These are phyloP conservation scores for Epichloe typhina DNA, from an alignment of 2,329 filamentous ascomycete genomes.

Conservation along the genomic window DNA sequence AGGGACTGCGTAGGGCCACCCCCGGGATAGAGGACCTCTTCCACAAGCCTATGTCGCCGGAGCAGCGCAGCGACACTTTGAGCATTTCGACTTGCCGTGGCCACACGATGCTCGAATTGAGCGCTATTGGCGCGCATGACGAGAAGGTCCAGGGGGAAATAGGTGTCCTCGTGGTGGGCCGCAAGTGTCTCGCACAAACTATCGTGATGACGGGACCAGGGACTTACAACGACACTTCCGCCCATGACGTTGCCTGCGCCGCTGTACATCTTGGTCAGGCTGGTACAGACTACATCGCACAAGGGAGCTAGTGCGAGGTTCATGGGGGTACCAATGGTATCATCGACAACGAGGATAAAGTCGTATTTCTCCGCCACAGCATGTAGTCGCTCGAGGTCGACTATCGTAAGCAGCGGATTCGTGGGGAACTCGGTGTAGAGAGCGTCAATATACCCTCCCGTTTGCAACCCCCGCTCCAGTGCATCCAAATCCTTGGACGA, in stretches of 20 bases:
- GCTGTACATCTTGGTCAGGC: slow-evolving; percentile 38
- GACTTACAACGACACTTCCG: slow-evolving; percentile 12
- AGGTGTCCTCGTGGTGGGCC: slow-evolving; percentile 11
- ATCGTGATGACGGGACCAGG: background rate
- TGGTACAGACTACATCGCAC: slow-evolving; percentile 31
- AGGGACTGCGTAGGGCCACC: slow-evolving; percentile 17
- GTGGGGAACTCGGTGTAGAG: background rate
- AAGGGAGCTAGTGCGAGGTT: slow-evolving; percentile 29
- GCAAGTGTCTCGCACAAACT: background rate
- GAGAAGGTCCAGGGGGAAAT: background rate
- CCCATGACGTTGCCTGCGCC: slow-evolving; percentile 37
- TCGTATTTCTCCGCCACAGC: slow-evolving; percentile 19
- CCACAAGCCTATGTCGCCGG: slow-evolving; percentile 24
- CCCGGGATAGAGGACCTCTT: slow-evolving; percentile 26
- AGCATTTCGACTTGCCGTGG: background rate
- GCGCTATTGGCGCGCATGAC: background rate
- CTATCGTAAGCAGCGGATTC: slow-evolving; percentile 12
- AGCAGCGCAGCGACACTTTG: slow-evolving; percentile 6
- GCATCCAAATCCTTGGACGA: background rate
- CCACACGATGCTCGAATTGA: background rate
- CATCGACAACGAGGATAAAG: slow-evolving; percentile 25
- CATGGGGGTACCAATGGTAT: slow-evolving; percentile 26
- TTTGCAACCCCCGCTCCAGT: background rate
- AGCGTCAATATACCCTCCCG: background rate
- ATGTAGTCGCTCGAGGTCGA: slow-evolving; percentile 10